Base-by-base conservation (phyloP, 2,329 filamentous ascomycete species). In the Fusarium tricinctum region DNA sequence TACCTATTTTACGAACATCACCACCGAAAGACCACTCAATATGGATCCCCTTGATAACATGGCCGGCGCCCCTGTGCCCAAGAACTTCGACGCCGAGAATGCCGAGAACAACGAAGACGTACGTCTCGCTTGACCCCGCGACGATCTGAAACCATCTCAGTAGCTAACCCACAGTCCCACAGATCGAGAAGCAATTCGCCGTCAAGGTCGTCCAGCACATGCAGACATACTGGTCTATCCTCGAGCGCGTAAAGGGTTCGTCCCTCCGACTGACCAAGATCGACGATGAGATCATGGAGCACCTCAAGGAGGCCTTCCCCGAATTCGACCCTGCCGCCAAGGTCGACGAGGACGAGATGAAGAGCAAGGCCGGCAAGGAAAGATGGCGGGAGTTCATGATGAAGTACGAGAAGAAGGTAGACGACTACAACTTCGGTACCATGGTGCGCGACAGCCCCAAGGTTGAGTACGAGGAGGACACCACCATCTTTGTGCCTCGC, bases 181-280 rank as follows among this genome's bases (percentile, higher is more conserved):
- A 97, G 92, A 97, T 99, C 79, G 96, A 99, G 87, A 97, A 97
- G 86, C 96, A 98, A 81, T 99, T 99, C 76, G 96, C 96, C 30
- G 96, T 99, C 75, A 98, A 98, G 85, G 94, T 91, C 51, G 96
- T 98, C 38, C 92, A 97, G 81, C 96, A 99, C 81, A 93, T 99
- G 87, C 88, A 93, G 77, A 97, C 95, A 48, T 98, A 99, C 86
- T 99, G 95, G 95, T 86, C 90, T 52, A 95, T 99, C 77, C 92
- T 99, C 74, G 92, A 97, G 81, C 93, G 91, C 78, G 88, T 97
- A 72, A 92, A 89, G 73, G 96, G 95, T 72, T 97, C 94, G n/a
- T 84, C 90, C 67, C 85, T 99, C 63, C 92, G 93, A 66, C 88
- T 99, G 68, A 99, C 96, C 65, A 96, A 95, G 83, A 87, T 97